Evolutionary conservation across 306 rosid genomes (phyloP), one percentile per base, ranked within the genome.

Genomic region (Medicago ruthenica): DNA sequence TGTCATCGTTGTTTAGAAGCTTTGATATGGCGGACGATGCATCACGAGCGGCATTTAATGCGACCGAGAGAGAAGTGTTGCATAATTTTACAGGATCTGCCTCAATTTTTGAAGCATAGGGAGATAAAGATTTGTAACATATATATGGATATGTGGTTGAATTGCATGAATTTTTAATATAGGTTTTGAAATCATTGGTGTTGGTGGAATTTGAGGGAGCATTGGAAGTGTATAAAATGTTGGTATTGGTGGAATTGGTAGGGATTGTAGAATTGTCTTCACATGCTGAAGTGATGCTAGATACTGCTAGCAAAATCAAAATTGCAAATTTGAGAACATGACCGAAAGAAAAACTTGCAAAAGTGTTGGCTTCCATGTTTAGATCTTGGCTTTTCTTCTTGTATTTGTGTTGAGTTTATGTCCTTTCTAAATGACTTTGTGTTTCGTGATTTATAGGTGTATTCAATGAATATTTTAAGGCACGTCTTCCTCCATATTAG

Each of bases 81-180:
- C 93, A 86, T 0, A 92, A 84, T 21, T 70, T 80, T 2, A 82
- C 16, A 1, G 84, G 90, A 44, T 83, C 72, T 6, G 50, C 77
- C 78, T 82, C 70, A 65, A 88, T 83, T 65, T 67, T 77, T 17
- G 81, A 72, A 39, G 96, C 85, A 27, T 85, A 82, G 1, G 83
- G 80, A 3, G 57, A 71, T 22, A 92, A 74, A 4, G 83, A 71
- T 5, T 76, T 18, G 80, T 82, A 81, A 74, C 97, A 92, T 4
- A 77, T 51, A 12, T 71, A 39, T 0, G 94, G 85, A 44, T 84
- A 86, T 10, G 87, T 82, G 15, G 87, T 73, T 67, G 85, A 68
- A 9, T 50, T 86, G 86, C 96, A 88, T 3, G 87, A 71, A 11
- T 50, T 71, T 78, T 6, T 57, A 0, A 90, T 48, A 40, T 81